phyloP scores from a whole-genome alignment of 768 basidiomycete species.

The Termitomyces sp. region DNA sequence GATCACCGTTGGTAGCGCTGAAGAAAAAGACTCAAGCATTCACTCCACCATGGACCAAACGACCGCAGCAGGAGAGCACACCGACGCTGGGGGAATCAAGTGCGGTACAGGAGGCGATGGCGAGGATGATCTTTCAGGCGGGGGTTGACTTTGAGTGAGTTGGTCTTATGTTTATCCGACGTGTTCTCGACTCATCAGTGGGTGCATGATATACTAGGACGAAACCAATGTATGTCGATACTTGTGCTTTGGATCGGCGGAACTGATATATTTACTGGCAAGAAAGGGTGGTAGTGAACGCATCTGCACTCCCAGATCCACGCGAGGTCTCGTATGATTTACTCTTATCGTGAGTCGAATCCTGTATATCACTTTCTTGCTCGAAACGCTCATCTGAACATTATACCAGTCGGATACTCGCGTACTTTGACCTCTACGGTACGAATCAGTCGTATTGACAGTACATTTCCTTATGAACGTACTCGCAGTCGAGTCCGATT shows the following conservation, averaged over 20 bases:
- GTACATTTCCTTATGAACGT: background rate
- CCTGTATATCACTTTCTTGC: constrained; percentile 1
- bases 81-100: constrained; percentile 47
- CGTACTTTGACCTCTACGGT: constrained; percentile 83
- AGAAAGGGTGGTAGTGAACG: constrained; percentile 75
- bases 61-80: constrained; percentile 22
- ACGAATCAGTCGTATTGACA: constrained; percentile 12
- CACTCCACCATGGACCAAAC: constrained; percentile 50
- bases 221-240: constrained; percentile 69
- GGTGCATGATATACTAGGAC: constrained; percentile 46
- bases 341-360: constrained; percentile 57
- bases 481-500: constrained; percentile 78
- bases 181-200: background rate
- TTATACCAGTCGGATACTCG: constrained; percentile 61
- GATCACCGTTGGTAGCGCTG: constrained; percentile 15
- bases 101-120: constrained; percentile 62
- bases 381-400: constrained; percentile 1
- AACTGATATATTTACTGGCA: constrained; percentile 14
- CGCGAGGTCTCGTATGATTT: constrained; percentile 72
- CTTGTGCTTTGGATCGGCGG: constrained; percentile 2
- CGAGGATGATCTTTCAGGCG: constrained; percentile 79
- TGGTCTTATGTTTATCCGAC: background rate
- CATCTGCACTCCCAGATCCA: constrained; percentile 82
- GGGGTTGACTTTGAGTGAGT: constrained; percentile 88
- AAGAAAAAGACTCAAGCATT: constrained; percentile 36